Evolutionary conservation across 331 rosid genomes (phyloP), one percentile per base, ranked within the genome.

Genomic region (Acacia pycnantha): DNA sequence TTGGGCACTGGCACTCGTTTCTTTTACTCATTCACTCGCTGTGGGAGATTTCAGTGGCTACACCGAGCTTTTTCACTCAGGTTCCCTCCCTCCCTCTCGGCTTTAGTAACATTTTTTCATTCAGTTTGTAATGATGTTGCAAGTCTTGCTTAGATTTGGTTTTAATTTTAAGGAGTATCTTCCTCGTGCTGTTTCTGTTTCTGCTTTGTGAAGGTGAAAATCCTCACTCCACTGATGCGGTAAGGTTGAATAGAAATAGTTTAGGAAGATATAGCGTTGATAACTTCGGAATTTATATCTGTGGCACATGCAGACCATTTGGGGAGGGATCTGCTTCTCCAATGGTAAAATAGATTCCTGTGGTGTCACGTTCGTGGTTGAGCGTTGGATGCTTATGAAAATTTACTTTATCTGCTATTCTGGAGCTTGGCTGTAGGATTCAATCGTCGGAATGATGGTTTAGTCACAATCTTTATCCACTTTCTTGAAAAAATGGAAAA

Each of bases 111-210:
- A 8, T 16, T 16, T 65, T 65, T 27, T 65, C 43, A 54, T 19
- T 64, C 46, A 4, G 1, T 35, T 67, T 21, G 73, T 35, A 13
- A 35, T 19, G 2, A 67, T 3, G 48, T 19, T 37, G 24, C 48
- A 65, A 31, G 44, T 65, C 13, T 76, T 8, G 18, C 71, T 69
- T 26, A 11, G 21, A n/a, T 70, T 76, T 48, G 53, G 27, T 58
- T 6, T 37, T 37, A 37, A 37, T 37, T 31, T 54, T 11, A 12
- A 77, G 50, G 31, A 33, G 62, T 72, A 4, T 79, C 68, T 64
- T 62, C 15, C 70, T 67, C 53, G 69, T 62, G 79, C 76, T 84
- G 7, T 59, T 59, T 59, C 66, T 59, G 87, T 24, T 61, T 81
- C 59, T 80, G 78, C 51, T 78, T 53, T 77, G 19, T 58, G 46